Conservation (phyloP, 441 rosid genomes). For the Pelargonium hybrid region DNA sequence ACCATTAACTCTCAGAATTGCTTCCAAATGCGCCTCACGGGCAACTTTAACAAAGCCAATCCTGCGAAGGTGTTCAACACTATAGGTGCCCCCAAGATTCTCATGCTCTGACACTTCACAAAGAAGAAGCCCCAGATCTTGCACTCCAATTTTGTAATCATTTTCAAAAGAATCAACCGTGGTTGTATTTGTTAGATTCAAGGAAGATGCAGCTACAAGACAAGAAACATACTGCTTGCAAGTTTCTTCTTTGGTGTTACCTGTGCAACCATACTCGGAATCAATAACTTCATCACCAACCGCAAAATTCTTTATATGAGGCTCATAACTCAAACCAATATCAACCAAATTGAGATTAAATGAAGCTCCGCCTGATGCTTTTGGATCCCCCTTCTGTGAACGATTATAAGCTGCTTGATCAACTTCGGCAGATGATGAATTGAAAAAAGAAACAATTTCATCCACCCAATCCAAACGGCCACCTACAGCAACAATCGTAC, state of each 20-base stretch:
- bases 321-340: constrained; percentile 87
- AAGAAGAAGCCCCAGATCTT: constrained; percentile 87
- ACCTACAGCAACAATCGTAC: constrained; percentile 76
- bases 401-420: constrained; percentile 26
- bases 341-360: constrained; percentile 74
- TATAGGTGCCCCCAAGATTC: constrained; percentile 45
- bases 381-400: constrained; percentile 28
- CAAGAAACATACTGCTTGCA: constrained; percentile 44
- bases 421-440: constrained; percentile 33
- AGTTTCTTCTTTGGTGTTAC: constrained; percentile 21
- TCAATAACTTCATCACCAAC: constrained; percentile 23
- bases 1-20: constrained; percentile 48
- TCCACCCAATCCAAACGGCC: constrained; percentile 96
- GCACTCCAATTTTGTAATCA: constrained; percentile 54
- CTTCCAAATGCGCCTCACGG: constrained; percentile 57
- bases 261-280: constrained; percentile 26
- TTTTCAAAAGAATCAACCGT: constrained; percentile 31
- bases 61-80: constrained; percentile 50
- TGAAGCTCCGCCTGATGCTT: constrained; percentile 36
- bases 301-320: constrained; percentile 36
- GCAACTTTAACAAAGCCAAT: constrained; percentile 84
- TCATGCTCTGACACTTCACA: constrained; percentile 35
- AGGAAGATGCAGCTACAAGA: constrained; percentile 81
- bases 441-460: constrained; percentile 61
- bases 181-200: constrained; percentile 42